Conservation (phyloP, 345 rosid species). For the Excoecaria agallocha region DNA sequence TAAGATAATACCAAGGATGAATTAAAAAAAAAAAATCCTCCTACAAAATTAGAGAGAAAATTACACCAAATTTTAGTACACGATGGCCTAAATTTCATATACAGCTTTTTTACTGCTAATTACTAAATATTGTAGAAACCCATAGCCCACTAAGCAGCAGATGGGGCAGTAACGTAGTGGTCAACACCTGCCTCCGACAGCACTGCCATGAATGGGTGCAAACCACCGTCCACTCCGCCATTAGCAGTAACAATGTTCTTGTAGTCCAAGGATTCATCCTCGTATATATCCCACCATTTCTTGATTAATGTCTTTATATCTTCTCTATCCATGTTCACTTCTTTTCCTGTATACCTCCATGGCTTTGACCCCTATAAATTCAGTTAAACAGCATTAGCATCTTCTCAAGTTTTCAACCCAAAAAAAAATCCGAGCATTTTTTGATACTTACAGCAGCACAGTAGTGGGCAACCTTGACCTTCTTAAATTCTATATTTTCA, state of each 20-base stretch:
- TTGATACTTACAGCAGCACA: slow-evolving; percentile 74
- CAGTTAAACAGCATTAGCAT: background rate
- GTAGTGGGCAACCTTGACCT: slow-evolving; percentile 73
- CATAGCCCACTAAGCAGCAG: slow-evolving; percentile 56
- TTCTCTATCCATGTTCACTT: slow-evolving; percentile 78
- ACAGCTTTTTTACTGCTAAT: no score
- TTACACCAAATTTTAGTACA: background rate
- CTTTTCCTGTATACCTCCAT: slow-evolving; percentile 87
- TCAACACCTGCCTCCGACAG: slow-evolving; percentile 52
- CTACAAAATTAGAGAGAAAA: background rate
- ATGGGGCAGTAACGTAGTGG: slow-evolving; percentile 57
- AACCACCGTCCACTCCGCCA: slow-evolving; percentile 1
- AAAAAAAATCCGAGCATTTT: background rate
- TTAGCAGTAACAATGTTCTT: slow-evolving; percentile 13
- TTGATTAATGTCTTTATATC: slow-evolving; percentile 70
- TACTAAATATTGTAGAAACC: no score
- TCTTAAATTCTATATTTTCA: slow-evolving; percentile 61
- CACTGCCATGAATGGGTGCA: slow-evolving; percentile 43
- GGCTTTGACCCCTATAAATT: slow-evolving; percentile 70
- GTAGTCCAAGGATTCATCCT: slow-evolving; percentile 58
- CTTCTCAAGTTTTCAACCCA: no score
- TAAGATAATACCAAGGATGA: no score
- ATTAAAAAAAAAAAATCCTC: no score
- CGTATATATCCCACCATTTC: slow-evolving; percentile 83
- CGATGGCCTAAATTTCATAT: background rate